Evolutionary conservation across 768 basidiomycete genomes (phyloP).

Genomic region (Hydnomerulius pinastri): DNA sequence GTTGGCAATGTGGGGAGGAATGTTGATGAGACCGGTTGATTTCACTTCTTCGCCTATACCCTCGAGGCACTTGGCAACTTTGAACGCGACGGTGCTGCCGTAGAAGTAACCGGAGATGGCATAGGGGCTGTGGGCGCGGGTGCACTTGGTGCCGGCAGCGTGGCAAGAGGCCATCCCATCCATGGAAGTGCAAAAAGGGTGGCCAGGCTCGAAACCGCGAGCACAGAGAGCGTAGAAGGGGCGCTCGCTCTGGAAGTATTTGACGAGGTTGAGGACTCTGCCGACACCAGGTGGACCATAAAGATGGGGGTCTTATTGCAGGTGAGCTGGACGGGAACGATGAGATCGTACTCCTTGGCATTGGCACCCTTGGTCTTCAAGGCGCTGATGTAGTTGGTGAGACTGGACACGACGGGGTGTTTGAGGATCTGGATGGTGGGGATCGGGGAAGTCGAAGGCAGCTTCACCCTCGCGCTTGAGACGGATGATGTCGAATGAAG

Average conservation of each 20-base stretch:
- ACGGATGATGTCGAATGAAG: conserved; percentile 34
- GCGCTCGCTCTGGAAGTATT: conserved; percentile 33
- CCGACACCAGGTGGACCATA: conserved; percentile 41
- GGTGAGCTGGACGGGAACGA: conserved; percentile 33
- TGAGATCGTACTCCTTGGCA: conserved; percentile 30
- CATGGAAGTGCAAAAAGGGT: conserved; percentile 31
- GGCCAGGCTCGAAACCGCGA: conserved; percentile 36
- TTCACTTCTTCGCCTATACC: conserved; percentile 28
- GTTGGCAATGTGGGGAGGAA: conserved; percentile 38
- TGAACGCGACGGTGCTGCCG: conserved; percentile 39
- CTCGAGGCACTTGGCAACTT: conserved; percentile 35
- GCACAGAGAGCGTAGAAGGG: conserved; percentile 43
- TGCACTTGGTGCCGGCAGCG: conserved; percentile 28
- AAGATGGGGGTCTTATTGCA: conserved; percentile 39
- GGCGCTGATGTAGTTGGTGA: conserved; percentile 26
- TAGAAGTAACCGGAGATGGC: conserved; percentile 40
- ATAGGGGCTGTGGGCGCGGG: conserved; percentile 35
- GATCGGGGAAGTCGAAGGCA: conserved; percentile 22
- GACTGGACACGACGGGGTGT: conserved; percentile 24
- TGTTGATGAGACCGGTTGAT: conserved; percentile 38
- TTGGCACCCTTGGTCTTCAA: conserved; percentile 8
- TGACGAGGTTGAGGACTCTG: conserved; percentile 35
- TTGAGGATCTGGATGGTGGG: conserved; percentile 36
- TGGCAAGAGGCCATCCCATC: conserved; percentile 37
- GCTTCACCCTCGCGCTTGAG: conserved; percentile 16